Conservation (phyloP, 202 grass and related monocot genomes). For the Musa balbisiana region DNA sequence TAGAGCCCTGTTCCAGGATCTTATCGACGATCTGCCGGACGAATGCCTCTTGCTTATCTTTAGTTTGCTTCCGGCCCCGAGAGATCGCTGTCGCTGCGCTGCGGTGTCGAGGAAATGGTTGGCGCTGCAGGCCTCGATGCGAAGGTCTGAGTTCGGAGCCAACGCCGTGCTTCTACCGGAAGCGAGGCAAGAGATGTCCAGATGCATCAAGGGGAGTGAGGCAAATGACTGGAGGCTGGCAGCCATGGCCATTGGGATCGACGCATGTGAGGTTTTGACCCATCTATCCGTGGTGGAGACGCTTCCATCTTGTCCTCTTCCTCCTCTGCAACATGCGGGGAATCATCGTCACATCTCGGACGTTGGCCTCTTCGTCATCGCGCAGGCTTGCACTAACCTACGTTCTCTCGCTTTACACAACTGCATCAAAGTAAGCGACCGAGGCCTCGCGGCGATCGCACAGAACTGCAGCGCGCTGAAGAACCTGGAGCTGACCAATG, state of each 20-base stretch:
- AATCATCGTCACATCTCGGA: neutral
- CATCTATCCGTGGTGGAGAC: neutral
- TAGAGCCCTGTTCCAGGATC: neutral
- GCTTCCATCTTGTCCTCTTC: neutral
- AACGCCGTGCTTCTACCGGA: neutral
- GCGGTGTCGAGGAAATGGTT: constrained; percentile 17
- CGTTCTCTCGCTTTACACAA: neutral
- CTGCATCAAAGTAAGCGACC: neutral
- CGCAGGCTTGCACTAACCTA: neutral
- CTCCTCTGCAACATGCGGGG: neutral
- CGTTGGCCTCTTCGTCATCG: neutral
- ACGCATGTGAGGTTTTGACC: neutral
- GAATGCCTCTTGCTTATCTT: neutral
- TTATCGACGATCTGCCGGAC: neutral
- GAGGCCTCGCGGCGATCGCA: neutral
- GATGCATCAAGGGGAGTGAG: neutral
- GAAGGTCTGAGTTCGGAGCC: neutral
- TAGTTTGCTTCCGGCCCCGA: neutral
- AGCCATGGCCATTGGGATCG: neutral
- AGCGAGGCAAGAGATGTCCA: neutral
- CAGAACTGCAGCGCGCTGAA: neutral
- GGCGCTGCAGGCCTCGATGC: neutral
- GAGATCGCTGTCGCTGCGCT: constrained; percentile 1
- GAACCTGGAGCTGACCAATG: neutral
- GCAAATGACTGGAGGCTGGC: neutral